These are phyloP conservation scores for Penstemon newberryi DNA, from an alignment of 257 asterid genomes.

Conservation along the genomic window DNA sequence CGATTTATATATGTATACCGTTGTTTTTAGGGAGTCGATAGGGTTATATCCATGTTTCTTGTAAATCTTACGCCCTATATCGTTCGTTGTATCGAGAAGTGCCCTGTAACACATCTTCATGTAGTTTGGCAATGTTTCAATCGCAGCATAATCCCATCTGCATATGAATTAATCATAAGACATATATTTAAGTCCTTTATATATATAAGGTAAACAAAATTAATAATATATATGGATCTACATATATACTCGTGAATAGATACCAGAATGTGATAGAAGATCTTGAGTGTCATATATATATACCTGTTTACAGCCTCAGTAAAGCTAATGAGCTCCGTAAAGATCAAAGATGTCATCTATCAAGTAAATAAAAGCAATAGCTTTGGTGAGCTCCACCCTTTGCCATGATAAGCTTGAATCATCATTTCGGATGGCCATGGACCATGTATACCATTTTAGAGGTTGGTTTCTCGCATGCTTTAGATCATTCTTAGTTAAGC, in stretches of 20 bases:
- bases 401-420: conserved; percentile 24
- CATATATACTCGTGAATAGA: too few species aligned
- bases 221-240: too few species aligned
- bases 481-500: background rate
- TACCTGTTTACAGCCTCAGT: conserved; percentile 40
- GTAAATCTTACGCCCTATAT: conserved; percentile 27
- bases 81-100: conserved; percentile 40
- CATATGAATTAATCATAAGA: background rate
- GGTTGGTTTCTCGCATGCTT: conserved; percentile 26
- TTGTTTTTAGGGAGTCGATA: conserved; percentile 19
- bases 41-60: conserved; percentile 41
- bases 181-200: too few species aligned
- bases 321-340: conserved; percentile 29
- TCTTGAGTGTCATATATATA: too few species aligned
- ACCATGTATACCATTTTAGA: conserved; percentile 31
- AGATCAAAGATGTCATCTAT: conserved; percentile 35
- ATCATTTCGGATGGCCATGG: conserved; percentile 15
- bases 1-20: conserved; percentile 2
- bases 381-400: conserved; percentile 25
- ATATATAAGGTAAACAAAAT: too few species aligned
- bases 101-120: conserved; percentile 48
- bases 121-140: conserved; percentile 41
- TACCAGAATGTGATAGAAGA: too few species aligned
- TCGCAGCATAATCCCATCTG: conserved; percentile 47
- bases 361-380: conserved; percentile 25